These are phyloP conservation scores for Pleurotus eryngii DNA, from an alignment of 768 basidiomycete genomes.

Conservation along the genomic window DNA sequence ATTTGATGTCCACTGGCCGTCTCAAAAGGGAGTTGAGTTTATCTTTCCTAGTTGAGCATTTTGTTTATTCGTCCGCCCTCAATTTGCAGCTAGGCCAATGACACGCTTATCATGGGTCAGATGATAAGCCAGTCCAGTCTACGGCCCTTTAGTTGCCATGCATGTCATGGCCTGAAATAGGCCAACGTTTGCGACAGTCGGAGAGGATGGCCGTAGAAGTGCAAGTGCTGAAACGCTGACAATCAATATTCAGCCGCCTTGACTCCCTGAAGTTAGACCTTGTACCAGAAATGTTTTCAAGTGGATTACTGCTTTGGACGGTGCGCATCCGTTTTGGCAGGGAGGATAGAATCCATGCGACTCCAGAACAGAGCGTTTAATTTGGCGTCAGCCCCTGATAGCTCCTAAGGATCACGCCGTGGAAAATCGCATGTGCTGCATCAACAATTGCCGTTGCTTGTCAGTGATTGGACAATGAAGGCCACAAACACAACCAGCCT, in stretches of 20 bases:
- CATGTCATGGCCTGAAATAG: conserved; percentile 18
- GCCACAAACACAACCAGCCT: conserved; percentile 9
- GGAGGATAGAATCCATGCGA: too few species aligned
- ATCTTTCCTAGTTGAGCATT: conserved; percentile 44
- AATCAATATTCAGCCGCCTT: too few species aligned
- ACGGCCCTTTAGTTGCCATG: conserved; percentile 17
- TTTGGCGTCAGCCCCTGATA: too few species aligned
- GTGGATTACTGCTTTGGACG: too few species aligned
- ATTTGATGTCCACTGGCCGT: not conserved
- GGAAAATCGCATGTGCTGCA: not conserved
- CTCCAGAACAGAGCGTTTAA: too few species aligned
- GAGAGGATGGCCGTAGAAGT: too few species aligned
- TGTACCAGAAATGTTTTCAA: too few species aligned
- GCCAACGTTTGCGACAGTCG: not conserved
- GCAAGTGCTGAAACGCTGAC: too few species aligned
- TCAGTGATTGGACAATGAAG: conserved; percentile 5
- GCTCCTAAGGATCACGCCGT: not conserved
- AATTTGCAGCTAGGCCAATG: not conserved
- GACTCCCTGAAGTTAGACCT: too few species aligned
- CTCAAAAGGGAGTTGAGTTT: conserved; percentile 37
- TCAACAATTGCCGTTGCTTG: conserved; percentile 4
- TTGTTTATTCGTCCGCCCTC: conserved; percentile 33
- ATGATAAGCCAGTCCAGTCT: not conserved
- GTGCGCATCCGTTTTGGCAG: too few species aligned
- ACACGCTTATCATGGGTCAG: too few species aligned